phyloP scores from a whole-genome alignment of 1,284 basidiomycete genomes.

The Cryptococcus sp. region DNA sequence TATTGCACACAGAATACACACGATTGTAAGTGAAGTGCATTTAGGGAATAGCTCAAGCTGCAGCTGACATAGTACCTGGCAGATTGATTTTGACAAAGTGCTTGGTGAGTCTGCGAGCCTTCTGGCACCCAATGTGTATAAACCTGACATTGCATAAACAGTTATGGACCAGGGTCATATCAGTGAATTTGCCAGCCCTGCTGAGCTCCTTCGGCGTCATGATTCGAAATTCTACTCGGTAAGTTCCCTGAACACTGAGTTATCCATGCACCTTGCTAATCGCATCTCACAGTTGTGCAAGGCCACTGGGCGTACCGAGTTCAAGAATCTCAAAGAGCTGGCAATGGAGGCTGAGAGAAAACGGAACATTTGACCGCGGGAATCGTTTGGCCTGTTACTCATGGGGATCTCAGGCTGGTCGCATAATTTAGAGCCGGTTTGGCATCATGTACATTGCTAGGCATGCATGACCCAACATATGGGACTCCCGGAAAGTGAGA shows the following conservation, averaged over 20 bases:
- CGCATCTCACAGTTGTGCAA: conserved; percentile 58
- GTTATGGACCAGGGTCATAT: conserved; percentile 60
- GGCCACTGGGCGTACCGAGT: conserved; percentile 76
- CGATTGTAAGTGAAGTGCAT: conserved; percentile 54
- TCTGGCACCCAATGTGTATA: not conserved
- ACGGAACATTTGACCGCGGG: conserved; percentile 1
- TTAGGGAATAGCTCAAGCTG: too few species aligned
- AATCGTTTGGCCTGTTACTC: too few species aligned
- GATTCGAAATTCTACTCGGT: conserved; percentile 65
- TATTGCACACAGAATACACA: conserved; percentile 65
- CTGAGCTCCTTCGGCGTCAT: conserved; percentile 61
- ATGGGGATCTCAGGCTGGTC: too few species aligned
- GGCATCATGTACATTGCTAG: too few species aligned
- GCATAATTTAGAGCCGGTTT: too few species aligned
- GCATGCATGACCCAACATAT: too few species aligned
- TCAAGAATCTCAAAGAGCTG: conserved; percentile 58
- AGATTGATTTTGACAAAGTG: conserved; percentile 82
- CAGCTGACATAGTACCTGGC: not conserved
- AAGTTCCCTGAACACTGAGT: conserved; percentile 1
- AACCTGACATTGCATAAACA: conserved; percentile 4
- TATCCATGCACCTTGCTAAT: conserved; percentile 4
- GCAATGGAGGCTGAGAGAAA: conserved; percentile 41
- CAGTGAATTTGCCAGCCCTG: conserved; percentile 75
- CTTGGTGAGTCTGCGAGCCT: conserved; percentile 14
- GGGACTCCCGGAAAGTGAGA: too few species aligned